Evolutionary conservation across 2,329 filamentous ascomycete species (phyloP).

Genomic region (Colletotrichum spinosum): DNA sequence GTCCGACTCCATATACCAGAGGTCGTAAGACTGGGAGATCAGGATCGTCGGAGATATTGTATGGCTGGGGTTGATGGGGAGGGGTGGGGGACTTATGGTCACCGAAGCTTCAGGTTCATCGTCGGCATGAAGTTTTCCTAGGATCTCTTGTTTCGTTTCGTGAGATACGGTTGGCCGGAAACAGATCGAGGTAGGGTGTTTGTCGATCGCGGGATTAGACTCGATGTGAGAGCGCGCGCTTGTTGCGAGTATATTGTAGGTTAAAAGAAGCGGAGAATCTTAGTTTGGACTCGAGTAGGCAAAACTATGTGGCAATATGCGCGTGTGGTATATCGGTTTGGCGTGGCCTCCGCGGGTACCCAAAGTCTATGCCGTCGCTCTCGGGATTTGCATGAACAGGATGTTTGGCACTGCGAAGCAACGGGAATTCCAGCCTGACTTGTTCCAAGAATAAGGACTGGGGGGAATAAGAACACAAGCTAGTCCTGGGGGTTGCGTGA

Average conservation of each 20-base stretch:
- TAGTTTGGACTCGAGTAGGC: background rate
- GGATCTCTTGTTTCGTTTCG: constrained; percentile 26
- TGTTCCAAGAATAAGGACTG: too few relatives aligned
- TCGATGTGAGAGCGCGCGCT: constrained; percentile 17
- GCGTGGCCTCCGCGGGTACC: too few relatives aligned
- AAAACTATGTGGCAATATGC: constrained; percentile 7
- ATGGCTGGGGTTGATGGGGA: background rate
- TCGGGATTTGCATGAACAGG: constrained; percentile 19
- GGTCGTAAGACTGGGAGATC: background rate
- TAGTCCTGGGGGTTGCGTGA: too few relatives aligned
- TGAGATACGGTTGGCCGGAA: background rate
- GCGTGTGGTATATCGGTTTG: background rate
- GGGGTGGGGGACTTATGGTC: constrained; percentile 5
- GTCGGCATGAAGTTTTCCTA: background rate
- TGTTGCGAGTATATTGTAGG: constrained; percentile 24
- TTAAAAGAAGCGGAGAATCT: constrained; percentile 14
- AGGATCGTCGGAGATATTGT: background rate
- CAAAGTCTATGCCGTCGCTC: constrained; percentile 1
- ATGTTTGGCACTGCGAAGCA: too few relatives aligned
- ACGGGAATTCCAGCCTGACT: too few relatives aligned
- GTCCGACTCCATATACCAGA: constrained; percentile 31
- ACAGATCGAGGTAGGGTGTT: constrained; percentile 26
- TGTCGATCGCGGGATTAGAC: constrained; percentile 30
- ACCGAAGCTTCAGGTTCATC: constrained; percentile 25
- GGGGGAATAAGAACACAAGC: too few relatives aligned